These are phyloP conservation scores for Leptosphaerulina australis DNA, from an alignment of 2,329 filamentous ascomycete genomes.

Conservation along the genomic window DNA sequence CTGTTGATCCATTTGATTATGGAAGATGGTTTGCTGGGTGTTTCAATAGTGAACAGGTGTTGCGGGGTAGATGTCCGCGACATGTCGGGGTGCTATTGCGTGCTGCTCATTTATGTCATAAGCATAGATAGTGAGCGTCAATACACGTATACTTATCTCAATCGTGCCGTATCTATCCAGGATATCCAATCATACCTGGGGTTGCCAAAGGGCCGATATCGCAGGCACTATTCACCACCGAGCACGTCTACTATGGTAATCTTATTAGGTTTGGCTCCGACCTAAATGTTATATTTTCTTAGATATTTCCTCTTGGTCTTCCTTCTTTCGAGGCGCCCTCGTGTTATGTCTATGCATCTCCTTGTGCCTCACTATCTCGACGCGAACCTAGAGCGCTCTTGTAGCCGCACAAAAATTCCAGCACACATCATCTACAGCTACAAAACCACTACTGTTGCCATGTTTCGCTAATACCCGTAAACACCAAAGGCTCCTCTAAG, in stretches of 20 bases:
- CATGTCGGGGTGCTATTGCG: conserved; percentile 16
- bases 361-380: too few species aligned
- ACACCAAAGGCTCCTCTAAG: too few species aligned
- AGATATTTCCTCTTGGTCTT: background rate
- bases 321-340: too few species aligned
- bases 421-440: too few species aligned
- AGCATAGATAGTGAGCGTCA: conserved; percentile 5
- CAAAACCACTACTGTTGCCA: too few species aligned
- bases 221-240: background rate
- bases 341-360: too few species aligned
- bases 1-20: background rate
- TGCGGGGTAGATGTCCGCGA: conserved; percentile 12
- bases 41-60: background rate
- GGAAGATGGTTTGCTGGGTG: background rate
- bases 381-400: too few species aligned
- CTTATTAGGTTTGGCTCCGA: background rate
- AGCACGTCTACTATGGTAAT: background rate
- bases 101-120: conserved; percentile 2
- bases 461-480: too few species aligned
- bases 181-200: background rate
- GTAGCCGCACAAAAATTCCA: too few species aligned
- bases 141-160: background rate
- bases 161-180: background rate
- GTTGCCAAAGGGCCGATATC: background rate
- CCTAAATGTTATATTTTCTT: background rate